Base-by-base conservation (phyloP, 176 grass and related monocot species). In the Hordeum vulgare region DNA sequence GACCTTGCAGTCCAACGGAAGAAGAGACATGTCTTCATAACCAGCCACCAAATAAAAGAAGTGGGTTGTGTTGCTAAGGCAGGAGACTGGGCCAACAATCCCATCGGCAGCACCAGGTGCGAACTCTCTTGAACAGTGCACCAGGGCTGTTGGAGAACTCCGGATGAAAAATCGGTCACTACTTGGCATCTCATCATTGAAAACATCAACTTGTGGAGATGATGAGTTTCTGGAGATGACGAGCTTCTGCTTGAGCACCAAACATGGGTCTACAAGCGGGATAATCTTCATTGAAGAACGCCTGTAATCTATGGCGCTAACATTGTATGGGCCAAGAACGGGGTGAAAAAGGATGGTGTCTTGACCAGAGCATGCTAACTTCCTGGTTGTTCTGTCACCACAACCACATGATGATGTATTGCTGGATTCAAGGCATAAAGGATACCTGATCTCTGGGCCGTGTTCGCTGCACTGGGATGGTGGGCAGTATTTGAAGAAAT, bases 131-230 rank as follows among this genome's bases (percentile, higher is more conserved):
- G 5, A 40, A 11, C 66, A 70, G 10, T 2, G 5, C 24, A 70
- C 36, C 3, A 70, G 18, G 2, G 29, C 4, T 66, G 63, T 5
- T n/a, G n/a, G n/a, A 27, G 61, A 15, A 0, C 5, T 24, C 21
- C 23, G n/a, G n/a, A n/a, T n/a, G n/a, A n/a, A 24, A 9, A 4
- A 9, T 11, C 0, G 9, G 20, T 23, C 0, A n/a, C n/a, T 2
- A 42, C n/a, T 0, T 42, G 40, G 2, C 3, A 1, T 11, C 9
- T 40, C 39, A 37, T 37, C 36, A 7, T 49, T 15, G 13, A 3
- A 0, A 56, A 21, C 18, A 60, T 60, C 9, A 60, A 60, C 58
- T 12, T 61, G 10, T 12, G 9, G 4, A 33, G 65, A 36, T 0
- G 61, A 33, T 12, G 18, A 68, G 20, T 20, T 39, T 68, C 24